Conservation (phyloP, 768 basidiomycete genomes). For the Hemileccinum rubropunctum region DNA sequence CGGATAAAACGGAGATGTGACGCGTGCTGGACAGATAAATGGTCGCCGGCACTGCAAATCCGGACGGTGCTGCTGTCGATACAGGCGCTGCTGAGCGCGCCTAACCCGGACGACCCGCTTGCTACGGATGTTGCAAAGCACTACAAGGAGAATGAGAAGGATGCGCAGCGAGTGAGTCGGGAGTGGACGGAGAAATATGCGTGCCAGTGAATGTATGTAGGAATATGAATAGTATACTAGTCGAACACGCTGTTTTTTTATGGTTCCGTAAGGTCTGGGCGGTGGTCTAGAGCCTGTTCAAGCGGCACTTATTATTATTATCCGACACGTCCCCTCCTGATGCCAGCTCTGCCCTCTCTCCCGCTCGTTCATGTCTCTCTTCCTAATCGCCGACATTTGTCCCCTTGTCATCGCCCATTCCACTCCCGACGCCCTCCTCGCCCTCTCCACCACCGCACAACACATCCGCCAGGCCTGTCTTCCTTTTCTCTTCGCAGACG, state of each 20-base stretch:
- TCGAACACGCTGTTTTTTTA: slow-evolving; percentile 3
- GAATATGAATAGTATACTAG: neutral
- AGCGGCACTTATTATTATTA: too few species aligned
- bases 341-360: slow-evolving; percentile 12
- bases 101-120: slow-evolving; percentile 95
- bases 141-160: slow-evolving; percentile 96
- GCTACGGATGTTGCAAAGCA: slow-evolving; percentile 96
- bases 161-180: slow-evolving; percentile 85
- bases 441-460: slow-evolving; percentile 23
- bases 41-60: slow-evolving; percentile 98
- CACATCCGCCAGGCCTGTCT: slow-evolving; percentile 30
- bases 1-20: neutral
- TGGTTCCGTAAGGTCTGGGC: slow-evolving; percentile 23
- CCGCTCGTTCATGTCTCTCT: slow-evolving; percentile 24
- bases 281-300: slow-evolving; percentile 22
- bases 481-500: slow-evolving; percentile 32
- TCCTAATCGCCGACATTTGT: slow-evolving; percentile 35
- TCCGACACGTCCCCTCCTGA: neutral
- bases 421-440: slow-evolving; percentile 16
- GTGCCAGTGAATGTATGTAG: slow-evolving; percentile 21
- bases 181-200: slow-evolving; percentile 97
- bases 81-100: slow-evolving; percentile 93
- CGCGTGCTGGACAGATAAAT: slow-evolving; percentile 68
- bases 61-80: slow-evolving; percentile 95
- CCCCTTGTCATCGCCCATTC: slow-evolving; percentile 33